Conservation (phyloP, 2,329 filamentous ascomycete species). For the Sordariomycetes sp. region DNA sequence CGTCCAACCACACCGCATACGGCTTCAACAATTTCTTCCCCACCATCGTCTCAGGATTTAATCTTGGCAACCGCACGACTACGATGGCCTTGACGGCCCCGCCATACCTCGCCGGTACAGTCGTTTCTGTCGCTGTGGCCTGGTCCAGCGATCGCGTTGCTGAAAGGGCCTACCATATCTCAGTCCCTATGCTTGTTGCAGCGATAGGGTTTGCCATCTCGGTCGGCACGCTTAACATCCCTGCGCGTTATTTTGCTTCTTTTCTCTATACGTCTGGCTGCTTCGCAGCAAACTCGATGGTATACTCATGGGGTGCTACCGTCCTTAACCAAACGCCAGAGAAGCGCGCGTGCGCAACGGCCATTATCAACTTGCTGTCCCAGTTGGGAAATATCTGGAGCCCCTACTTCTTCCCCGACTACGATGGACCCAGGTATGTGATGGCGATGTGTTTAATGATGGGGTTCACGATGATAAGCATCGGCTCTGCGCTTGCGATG, state of each 20-base stretch:
- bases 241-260: neutral
- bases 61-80: neutral
- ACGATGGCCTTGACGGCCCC: neutral
- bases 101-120: neutral
- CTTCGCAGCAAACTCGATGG: neutral
- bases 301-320: neutral
- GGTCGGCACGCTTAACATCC: neutral
- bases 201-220: neutral
- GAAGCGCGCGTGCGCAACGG: neutral
- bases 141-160: neutral
- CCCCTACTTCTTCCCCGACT: neutral
- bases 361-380: neutral
- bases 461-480: neutral
- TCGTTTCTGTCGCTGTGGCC: neutral
- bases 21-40: neutral
- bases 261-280: neutral
- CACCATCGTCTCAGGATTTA: neutral
- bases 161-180: neutral
- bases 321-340: neutral
- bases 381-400: neutral
- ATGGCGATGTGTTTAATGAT: neutral
- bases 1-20: neutral
- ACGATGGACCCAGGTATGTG: neutral
- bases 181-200: neutral
- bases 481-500: neutral